These are phyloP conservation scores for Daphne laureola DNA, from an alignment of 441 rosid species.

Conservation along the genomic window DNA sequence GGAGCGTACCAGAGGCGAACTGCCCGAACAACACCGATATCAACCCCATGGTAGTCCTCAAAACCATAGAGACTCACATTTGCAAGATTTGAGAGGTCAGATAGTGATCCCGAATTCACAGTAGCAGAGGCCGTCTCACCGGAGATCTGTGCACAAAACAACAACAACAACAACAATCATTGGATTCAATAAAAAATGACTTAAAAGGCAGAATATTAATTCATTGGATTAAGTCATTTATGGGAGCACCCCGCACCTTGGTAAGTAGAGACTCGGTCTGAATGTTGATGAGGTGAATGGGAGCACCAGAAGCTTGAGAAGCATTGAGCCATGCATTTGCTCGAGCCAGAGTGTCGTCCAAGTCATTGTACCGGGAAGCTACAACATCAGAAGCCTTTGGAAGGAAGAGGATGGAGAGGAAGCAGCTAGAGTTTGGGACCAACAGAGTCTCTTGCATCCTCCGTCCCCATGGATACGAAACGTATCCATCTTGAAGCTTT, in stretches of 20 bases:
- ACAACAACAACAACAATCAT: no score
- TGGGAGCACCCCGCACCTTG: slow-evolving; percentile 75
- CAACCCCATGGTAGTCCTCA: slow-evolving; percentile 96
- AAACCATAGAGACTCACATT: slow-evolving; percentile 80
- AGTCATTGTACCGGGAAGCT: slow-evolving; percentile 78
- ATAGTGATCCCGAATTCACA: slow-evolving; percentile 70
- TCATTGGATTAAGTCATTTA: neutral
- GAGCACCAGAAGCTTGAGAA: slow-evolving; percentile 78
- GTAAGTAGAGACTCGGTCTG: slow-evolving; percentile 91
- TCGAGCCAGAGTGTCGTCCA: slow-evolving; percentile 91
- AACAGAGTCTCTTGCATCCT: slow-evolving; percentile 57
- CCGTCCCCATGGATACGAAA: slow-evolving; percentile 77
- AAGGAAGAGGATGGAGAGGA: slow-evolving; percentile 77
- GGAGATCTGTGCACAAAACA: slow-evolving; percentile 45
- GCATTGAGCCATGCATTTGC: slow-evolving; percentile 85
- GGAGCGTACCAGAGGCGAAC: slow-evolving; percentile 93
- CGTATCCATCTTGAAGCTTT: slow-evolving; percentile 86
- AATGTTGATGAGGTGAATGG: slow-evolving; percentile 76
- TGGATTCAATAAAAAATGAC: neutral
- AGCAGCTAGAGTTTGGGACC: slow-evolving; percentile 71
- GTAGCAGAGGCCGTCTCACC: slow-evolving; percentile 92
- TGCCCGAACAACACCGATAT: slow-evolving; percentile 89
- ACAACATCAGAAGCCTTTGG: slow-evolving; percentile 73
- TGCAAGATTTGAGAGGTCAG: slow-evolving; percentile 73
- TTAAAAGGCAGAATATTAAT: no score